Evolutionary conservation across 78 protist genomes (phyloP).

Genomic region (Tieghemostelium lacteum): DNA sequence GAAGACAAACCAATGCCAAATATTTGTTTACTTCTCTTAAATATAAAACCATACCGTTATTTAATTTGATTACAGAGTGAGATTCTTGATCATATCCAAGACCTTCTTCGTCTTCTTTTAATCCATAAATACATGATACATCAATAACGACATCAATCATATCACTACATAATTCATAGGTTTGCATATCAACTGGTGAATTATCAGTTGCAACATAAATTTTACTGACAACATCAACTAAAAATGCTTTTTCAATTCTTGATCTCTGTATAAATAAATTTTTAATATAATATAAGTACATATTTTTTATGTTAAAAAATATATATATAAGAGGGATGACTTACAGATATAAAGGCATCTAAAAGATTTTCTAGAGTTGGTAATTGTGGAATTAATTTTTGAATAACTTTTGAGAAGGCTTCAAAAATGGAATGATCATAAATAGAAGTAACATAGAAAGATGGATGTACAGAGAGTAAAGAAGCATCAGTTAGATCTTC

Average conservation of each 20-base stretch:
- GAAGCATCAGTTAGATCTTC: constrained; percentile 87
- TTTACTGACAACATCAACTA: constrained; percentile 95
- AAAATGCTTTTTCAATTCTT: constrained; percentile 96
- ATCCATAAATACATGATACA: constrained; percentile 94
- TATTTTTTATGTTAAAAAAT: background rate
- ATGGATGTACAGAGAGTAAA: constrained; percentile 76
- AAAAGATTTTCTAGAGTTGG: constrained; percentile 94
- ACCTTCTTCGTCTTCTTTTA: constrained; percentile 82
- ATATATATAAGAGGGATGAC: background rate
- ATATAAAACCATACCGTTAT: constrained; percentile 89
- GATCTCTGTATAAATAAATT: constrained; percentile 79
- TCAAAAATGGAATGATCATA: constrained; percentile 98
- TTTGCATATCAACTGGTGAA: constrained; percentile 94
- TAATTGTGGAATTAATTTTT: constrained; percentile 96
- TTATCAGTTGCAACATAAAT: constrained; percentile 97
- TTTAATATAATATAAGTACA: background rate
- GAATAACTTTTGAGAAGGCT: constrained; percentile 96
- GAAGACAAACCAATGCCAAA: constrained; percentile 93
- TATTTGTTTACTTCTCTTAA: constrained; percentile 91
- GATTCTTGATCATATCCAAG: constrained; percentile 86
- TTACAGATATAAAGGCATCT: constrained; percentile 90
- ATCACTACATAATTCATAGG: constrained; percentile 96
- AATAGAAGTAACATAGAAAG: constrained; percentile 95
- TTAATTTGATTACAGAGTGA: constrained; percentile 85
- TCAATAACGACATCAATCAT: constrained; percentile 98